A percentile compares a stretch with the other conserved stretches of the same genome.
Conservation (phyloP, 2,329 filamentous ascomycete species). For the Bipolaris sorokiniana region DNA sequence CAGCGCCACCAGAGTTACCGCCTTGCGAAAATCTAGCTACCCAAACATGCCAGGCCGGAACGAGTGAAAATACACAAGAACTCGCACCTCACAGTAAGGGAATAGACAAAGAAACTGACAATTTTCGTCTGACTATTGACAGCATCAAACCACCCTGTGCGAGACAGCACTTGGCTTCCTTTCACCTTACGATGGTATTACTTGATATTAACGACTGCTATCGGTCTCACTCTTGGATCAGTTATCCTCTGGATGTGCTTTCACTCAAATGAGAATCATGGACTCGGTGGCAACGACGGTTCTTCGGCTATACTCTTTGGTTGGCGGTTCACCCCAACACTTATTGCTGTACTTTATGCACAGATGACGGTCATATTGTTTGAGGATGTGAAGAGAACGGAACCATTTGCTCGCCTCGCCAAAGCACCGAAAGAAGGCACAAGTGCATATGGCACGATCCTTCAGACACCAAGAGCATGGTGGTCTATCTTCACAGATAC, state of each 20-base stretch:
- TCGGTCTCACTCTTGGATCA: slow-evolving; percentile 8
- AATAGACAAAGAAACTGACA: neutral
- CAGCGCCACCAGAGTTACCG: neutral
- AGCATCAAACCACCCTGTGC: neutral
- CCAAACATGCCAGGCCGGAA: neutral
- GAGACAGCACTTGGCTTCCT: neutral
- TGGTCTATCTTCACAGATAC: too few species aligned
- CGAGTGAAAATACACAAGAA: neutral
- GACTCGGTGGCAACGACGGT: slow-evolving; percentile 40
- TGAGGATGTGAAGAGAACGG: too few species aligned
- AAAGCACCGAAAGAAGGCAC: too few species aligned
- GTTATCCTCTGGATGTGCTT: slow-evolving; percentile 10
- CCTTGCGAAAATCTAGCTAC: neutral
- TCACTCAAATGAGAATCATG: slow-evolving; percentile 20
- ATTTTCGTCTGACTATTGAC: neutral
- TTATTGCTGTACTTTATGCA: slow-evolving; percentile 34
- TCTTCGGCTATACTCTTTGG: slow-evolving; percentile 33
- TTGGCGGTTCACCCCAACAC: slow-evolving; percentile 32
- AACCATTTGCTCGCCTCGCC: too few species aligned
- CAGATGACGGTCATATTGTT: too few species aligned
- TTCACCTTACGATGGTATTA: neutral
- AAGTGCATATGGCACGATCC: too few species aligned
- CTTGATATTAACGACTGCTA: neutral
- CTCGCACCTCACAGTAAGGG: neutral
- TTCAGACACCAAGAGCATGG: too few species aligned